Conservation (phyloP, 768 basidiomycete genomes). For the Solioccasus polychromus region DNA sequence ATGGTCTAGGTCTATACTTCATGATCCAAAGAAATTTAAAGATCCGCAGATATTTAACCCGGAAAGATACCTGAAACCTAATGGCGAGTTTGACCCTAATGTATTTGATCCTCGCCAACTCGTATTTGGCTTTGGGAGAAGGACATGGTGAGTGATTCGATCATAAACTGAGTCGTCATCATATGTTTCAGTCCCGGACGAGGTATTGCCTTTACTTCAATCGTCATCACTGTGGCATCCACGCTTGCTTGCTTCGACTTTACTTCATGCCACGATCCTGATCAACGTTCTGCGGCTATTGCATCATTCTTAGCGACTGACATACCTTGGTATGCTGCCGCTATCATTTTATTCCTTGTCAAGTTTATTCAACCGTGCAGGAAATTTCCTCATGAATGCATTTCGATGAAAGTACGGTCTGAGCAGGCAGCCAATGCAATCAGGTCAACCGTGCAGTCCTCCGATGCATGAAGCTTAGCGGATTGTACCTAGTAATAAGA, state of each 20-base stretch:
- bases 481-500: no score
- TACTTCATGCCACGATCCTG: background rate
- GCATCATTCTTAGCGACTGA: conserved; percentile 5
- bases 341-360: background rate
- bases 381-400: conserved; percentile 5
- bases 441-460: conserved; percentile 1
- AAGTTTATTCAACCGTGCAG: background rate
- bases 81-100: conserved; percentile 1
- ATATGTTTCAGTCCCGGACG: conserved; percentile 2
- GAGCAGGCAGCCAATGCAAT: conserved; percentile 2
- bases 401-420: conserved; percentile 4
- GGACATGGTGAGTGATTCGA: conserved; percentile 4
- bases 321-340: conserved; percentile 1
- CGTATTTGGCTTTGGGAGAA: conserved; percentile 7
- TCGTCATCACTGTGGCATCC: conserved; percentile 2
- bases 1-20: background rate
- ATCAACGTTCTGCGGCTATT: conserved; percentile 1
- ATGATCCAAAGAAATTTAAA: conserved; percentile 1
- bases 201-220: conserved; percentile 4
- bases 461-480: background rate
- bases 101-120: conserved; percentile 7
- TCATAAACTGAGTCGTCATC: no score
- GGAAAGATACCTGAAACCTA: conserved; percentile 1
- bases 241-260: conserved; percentile 3
- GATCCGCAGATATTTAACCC: background rate